Base-by-base conservation (phyloP, 306 rosid genomes). In the Casuarina equisetifolia region DNA sequence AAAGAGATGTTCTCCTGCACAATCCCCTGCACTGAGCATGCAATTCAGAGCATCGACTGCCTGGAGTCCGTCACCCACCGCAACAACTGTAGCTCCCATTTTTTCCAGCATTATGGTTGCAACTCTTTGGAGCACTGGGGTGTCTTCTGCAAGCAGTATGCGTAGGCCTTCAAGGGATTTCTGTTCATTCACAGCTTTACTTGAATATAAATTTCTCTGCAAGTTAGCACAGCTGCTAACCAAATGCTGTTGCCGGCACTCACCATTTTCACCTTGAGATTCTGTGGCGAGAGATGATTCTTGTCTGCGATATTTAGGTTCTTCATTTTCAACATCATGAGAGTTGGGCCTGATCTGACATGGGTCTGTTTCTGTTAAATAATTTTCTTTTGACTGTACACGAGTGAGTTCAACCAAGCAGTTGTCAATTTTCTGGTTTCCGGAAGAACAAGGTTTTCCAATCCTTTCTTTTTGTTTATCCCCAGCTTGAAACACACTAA, bases 101-200 rank as follows among this genome's bases (percentile, higher is more conserved):
- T 92, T 96, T 75, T 96, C 98, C 16, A 96, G 97, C 99, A 96
- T 96, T 85, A 91, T 96, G 59, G 91, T 92, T 57, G 99, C 97
- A 39, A 96, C 99, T 85, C 94, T 91, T 78, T 96, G 99, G 58
- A 96, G 89, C 17, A 92, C 94, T 2, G 99, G 99, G 17, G 91
- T 96, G 77, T 96, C 99, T 90, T 96, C 99, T 43, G 97, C 99
- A 44, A 96, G 93, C 78, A 96, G 78, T 80, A 96, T 92, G 76
- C 86, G 88, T 25, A 96, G 53, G 49, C 99, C 99, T 71, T 92
- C 90, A 7, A 96, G 99, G 73, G 90, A 90, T 78, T 88, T 91
- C 64, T 88, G 79, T 50, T 81, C 89, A 69, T 80, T 85, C 32
- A 44, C 70, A 40, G 79, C 77, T 78, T 86, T 90, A 64, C 74